phyloP scores from a whole-genome alignment of 108 stramenopile species.

The Pseudonitzschia multistriata region DNA sequence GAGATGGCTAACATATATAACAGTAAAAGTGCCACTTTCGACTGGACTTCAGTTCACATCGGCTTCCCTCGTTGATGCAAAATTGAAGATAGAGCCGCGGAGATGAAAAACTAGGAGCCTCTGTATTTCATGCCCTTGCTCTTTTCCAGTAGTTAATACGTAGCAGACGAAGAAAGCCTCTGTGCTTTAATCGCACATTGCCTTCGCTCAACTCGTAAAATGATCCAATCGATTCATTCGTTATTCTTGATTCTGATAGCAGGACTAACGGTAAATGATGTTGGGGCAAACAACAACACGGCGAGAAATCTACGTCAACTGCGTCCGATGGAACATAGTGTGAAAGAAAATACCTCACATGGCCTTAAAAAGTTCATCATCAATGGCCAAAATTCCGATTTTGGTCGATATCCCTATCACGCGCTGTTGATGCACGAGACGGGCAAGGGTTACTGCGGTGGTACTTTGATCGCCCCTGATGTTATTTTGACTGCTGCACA shows the following conservation, averaged over 20 bases:
- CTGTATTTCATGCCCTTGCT: no score
- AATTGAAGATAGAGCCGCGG: no score
- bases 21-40: no score
- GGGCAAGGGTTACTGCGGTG: not conserved
- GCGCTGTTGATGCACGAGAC: not conserved
- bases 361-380: not conserved
- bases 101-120: no score
- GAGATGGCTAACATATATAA: no score
- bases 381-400: not conserved
- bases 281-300: not conserved
- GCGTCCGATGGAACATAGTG: not conserved
- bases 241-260: not conserved
- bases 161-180: no score
- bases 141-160: no score
- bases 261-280: not conserved
- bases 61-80: no score
- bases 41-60: no score
- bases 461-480: constrained; percentile 5
- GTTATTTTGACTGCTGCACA: constrained; percentile 7
- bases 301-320: not conserved
- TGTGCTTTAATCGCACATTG: not conserved
- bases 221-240: not conserved
- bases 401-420: constrained; percentile 5
- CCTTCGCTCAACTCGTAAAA: no score
- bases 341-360: not conserved